These are phyloP conservation scores for Russula griseocarnosa DNA, from an alignment of 768 basidiomycete species.

Conservation along the genomic window DNA sequence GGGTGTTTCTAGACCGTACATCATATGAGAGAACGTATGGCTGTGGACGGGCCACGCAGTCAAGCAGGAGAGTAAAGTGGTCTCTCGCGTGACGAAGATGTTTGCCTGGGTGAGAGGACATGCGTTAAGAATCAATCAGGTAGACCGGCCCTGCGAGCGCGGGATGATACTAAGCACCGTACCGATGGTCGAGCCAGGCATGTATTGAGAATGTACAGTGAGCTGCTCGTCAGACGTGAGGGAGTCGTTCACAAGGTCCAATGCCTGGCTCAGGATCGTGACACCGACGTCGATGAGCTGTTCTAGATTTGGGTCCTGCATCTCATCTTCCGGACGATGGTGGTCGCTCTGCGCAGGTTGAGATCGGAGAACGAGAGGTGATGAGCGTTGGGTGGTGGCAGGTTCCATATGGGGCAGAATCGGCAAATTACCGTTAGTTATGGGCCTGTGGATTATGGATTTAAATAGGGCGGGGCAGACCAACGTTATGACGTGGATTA, in stretches of 20 bases:
- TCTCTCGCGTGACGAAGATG: slow-evolving; percentile 83
- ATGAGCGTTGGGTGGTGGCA: not conserved
- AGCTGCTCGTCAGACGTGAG: slow-evolving; percentile 69
- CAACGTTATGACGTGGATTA: not conserved
- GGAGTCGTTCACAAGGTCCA: slow-evolving; percentile 64
- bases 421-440: not conserved
- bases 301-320: slow-evolving; percentile 34
- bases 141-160: not conserved
- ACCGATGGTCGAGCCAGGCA: slow-evolving; percentile 91
- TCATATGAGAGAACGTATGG: slow-evolving; percentile 70
- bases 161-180: slow-evolving; percentile 26
- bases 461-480: slow-evolving; percentile 4
- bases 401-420: slow-evolving; percentile 9
- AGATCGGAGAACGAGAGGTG: slow-evolving; percentile 3
- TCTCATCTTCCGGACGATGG: slow-evolving; percentile 26
- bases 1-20: slow-evolving; percentile 68
- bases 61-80: slow-evolving; percentile 68
- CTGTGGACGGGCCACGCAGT: slow-evolving; percentile 45
- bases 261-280: slow-evolving; percentile 65
- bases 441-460: not conserved
- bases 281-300: slow-evolving; percentile 65
- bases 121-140: slow-evolving; percentile 1
- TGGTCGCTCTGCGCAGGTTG: slow-evolving; percentile 17
- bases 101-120: slow-evolving; percentile 53
- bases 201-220: slow-evolving; percentile 58